Base-by-base conservation (phyloP, 257 asterid species). In the Ehretia macrophylla region DNA sequence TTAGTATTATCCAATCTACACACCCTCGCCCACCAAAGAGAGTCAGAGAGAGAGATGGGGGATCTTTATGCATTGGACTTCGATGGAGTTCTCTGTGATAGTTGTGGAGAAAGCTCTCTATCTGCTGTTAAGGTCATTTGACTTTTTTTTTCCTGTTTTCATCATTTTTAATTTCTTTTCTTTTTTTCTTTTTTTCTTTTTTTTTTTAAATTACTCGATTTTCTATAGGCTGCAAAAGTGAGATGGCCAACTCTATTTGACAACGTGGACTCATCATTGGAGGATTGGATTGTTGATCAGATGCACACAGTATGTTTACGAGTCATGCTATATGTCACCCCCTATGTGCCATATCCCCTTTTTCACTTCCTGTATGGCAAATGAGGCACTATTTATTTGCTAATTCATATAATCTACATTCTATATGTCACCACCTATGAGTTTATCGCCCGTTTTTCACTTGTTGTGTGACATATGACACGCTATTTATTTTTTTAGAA, bases 41-140 rank as follows among this genome's bases (percentile, higher is more conserved):
- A 66, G 50, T 8, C n/a, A 22, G 53, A 54, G 40, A 58, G 65
- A 14, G 47, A 42, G 62, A 88, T 88, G 99, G 96, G 85, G 47
- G 96, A 92, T 77, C 79, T 92, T 21, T 92, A 92, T 56, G 97
- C 99, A 59, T 72, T 92, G 75, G 99, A 92, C 72, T 92, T 88
- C 65, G 99, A 92, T 63, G 99, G 99, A 46, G 95, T 92, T 69
- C 82, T 92, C 63, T 92, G 99, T 64, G 97, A 88, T 65, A 92
- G 99, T 79, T 92, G 99, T 18, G 99, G 99, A 32, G 99, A 93
- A 77, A 93, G 99, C 78, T 93, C 97, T 17, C 68, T 77, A 51
- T 86, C 99, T 67, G 99, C 99, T 63, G 88, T 93, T 68, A 88
- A 93, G 97, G 99, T 92, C 48, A 13, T 10, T 52, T 0, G 1